Base-by-base conservation (phyloP, 1,139 yeast species). In the Candida glucosophila region DNA sequence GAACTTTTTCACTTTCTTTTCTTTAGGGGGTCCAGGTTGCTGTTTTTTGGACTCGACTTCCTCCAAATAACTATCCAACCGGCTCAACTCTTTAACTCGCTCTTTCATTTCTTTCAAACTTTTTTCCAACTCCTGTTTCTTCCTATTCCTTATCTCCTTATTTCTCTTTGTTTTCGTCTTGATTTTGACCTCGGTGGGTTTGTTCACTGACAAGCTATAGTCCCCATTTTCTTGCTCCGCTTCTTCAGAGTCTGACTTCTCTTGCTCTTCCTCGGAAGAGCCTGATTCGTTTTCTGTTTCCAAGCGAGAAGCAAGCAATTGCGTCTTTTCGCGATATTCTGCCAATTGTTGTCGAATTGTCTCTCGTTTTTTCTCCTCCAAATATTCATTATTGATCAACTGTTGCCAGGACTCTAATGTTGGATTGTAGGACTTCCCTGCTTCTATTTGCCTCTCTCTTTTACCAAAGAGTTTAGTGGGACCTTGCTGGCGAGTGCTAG, bases 381-480 rank as follows among this genome's bases (percentile, higher is more conserved):
- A 64, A 41, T 68, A 78, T 52, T 86, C 96, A 32, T 64, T 60
- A 33, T 72, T 60, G 30, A 90, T 70, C 40, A 88, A 63, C 16
- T 57, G 58, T 43, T 75, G 73, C 98, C 98, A 90, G 18, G 83
- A 74, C 33, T 78, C 81, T 36, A 79, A 61, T 9, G 92, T 71
- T 18, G 98, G 98, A 48, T 90, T 90, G 48, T 90, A 90, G 3
- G 97, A 88, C 50, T 81, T 81, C 29, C 98, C 98, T 2, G 78
- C 90, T 41, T 77, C 79, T 10, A 19, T n/a, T 7, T 7, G 9
- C 5, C 38, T 30, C 20, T 50, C 44, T 8, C 42, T 52, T 5
- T 45, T 55, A 14, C 72, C 76, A 5, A 64, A 51, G 13, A 67
- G 62, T 37, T 55, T 59, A 15, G 76, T 52, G 2, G 95, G 85